A percentile compares a stretch with the other conserved stretches of the same genome.
phyloP scores from a whole-genome alignment of 202 grass and related monocot genomes.

The Brachypodium distachyon region DNA sequence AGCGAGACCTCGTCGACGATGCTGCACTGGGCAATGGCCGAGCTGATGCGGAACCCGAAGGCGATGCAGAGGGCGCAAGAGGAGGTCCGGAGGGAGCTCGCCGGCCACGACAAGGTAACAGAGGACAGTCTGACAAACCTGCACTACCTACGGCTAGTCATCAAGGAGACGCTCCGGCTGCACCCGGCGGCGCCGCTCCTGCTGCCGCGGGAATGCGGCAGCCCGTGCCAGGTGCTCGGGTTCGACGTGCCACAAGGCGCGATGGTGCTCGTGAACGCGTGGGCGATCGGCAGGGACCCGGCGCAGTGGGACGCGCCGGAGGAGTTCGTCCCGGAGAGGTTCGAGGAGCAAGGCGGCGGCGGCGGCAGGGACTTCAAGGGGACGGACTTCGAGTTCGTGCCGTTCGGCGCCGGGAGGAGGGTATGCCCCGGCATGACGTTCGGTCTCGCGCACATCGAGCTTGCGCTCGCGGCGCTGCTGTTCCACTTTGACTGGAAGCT shows the following conservation, averaged over 20 bases:
- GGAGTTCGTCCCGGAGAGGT: conserved; percentile 29
- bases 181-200: conserved; percentile 11
- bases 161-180: conserved; percentile 32
- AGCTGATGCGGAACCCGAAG: conserved; percentile 7
- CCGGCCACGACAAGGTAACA: background rate
- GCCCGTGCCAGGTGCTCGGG: background rate
- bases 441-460: conserved; percentile 8
- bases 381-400: conserved; percentile 10
- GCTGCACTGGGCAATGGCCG: conserved; percentile 23
- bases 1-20: conserved; percentile 11
- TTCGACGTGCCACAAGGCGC: background rate
- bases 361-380: conserved; percentile 1
- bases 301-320: background rate
- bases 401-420: conserved; percentile 20
- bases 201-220: background rate
- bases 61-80: conserved; percentile 6
- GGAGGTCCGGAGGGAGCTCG: background rate
- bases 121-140: background rate
- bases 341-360: background rate
- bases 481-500: conserved; percentile 29
- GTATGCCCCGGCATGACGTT: conserved; percentile 34
- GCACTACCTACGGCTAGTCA: background rate
- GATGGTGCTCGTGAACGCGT: conserved; percentile 28
- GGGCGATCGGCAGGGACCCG: conserved; percentile 17
- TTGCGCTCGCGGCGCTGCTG: conserved; percentile 12